Evolutionary conservation across 179 eudicot species (phyloP), one percentile per base, ranked within the genome.

Genomic region (Amaranthus tricolor): DNA sequence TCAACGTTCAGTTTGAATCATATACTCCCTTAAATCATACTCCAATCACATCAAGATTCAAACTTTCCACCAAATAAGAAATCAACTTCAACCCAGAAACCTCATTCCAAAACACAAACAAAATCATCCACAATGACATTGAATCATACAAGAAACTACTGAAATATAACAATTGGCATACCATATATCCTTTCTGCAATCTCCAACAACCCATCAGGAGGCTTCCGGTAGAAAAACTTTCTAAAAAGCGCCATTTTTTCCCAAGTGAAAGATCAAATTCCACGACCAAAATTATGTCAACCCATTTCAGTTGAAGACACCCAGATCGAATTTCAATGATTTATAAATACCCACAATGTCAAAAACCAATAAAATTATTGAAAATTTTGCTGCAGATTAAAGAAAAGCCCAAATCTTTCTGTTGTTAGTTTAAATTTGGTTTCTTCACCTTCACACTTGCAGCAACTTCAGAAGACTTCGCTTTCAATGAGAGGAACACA

Each of bases 141-240:
- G 52, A 44, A 77, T 20, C 63, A 74, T 51, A 16, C 56, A 16
- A 49, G 21, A 31, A 54, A 20, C 45, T 21, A 56, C 64, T 71
- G 40, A 7, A 76, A 61, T 44, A 48, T 62, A 54, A 16, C 63
- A 77, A 17, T 69, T 52, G 15, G 74, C 84, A 20, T 81, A 81
- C 98, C 98, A 78, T 82, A 91, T 72, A 94, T 92, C 80, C 98
- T 85, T 72, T 94, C 98, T 6, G 90, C 85, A 78, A 91, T 90
- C 88, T 93, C 98, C 64, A 93, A 78, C 74, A 93, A 84, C 73
- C 94, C 94, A 62, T 93, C 98, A 48, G 98, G 96, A 45, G 93
- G 96, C 74, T 93, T 93, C 80, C 89, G 78, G 57, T 84, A 88
- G 85, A 91, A 91, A 71, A 90, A 85, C 76, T 82, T 91, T 68